Percentiles rank a stretch among this genome's conserved stretches.
These are phyloP conservation scores for Fusarium sp. DNA, from an alignment of 2,329 filamentous ascomycete genomes.

Conservation along the genomic window DNA sequence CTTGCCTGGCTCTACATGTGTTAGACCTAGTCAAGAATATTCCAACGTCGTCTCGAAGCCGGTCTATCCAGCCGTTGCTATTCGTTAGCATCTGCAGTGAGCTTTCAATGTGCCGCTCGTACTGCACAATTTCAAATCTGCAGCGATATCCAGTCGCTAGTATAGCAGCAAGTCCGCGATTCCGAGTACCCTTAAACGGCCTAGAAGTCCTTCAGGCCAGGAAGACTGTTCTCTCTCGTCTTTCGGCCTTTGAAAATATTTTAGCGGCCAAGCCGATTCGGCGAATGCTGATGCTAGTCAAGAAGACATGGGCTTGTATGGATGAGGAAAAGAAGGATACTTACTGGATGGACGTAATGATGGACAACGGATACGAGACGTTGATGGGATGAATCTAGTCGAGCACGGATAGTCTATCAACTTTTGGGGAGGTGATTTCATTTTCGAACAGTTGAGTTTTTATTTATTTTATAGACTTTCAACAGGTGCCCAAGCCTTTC, in stretches of 20 bases:
- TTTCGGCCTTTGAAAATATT: constrained; percentile 39
- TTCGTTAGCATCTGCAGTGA: constrained; percentile 59
- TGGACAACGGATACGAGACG: constrained; percentile 49
- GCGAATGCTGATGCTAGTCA: constrained; percentile 36
- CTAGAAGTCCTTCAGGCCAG: constrained; percentile 36
- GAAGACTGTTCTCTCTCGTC: constrained; percentile 30
- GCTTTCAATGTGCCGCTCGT: constrained; percentile 53
- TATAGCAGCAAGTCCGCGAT: constrained; percentile 35
- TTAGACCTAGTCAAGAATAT: constrained; percentile 57
- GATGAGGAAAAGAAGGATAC: constrained; percentile 54
- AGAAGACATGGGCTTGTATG: constrained; percentile 41
- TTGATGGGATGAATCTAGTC: constrained; percentile 41
- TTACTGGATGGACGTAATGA: constrained; percentile 60
- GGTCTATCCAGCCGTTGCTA: constrained; percentile 59
- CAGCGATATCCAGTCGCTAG: constrained; percentile 24
- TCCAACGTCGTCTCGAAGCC: constrained; percentile 58
- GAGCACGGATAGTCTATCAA: neutral
- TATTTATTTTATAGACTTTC: too few species aligned
- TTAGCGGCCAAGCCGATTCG: constrained; percentile 45
- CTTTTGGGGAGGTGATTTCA: neutral
- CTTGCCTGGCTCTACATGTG: constrained; percentile 59
- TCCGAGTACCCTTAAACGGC: constrained; percentile 13
- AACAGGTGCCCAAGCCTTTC: too few species aligned
- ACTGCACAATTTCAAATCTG: constrained; percentile 6
- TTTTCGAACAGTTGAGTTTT: neutral